Conservation (phyloP, 2,329 filamentous ascomycete genomes). For the Penicillium sp. region DNA sequence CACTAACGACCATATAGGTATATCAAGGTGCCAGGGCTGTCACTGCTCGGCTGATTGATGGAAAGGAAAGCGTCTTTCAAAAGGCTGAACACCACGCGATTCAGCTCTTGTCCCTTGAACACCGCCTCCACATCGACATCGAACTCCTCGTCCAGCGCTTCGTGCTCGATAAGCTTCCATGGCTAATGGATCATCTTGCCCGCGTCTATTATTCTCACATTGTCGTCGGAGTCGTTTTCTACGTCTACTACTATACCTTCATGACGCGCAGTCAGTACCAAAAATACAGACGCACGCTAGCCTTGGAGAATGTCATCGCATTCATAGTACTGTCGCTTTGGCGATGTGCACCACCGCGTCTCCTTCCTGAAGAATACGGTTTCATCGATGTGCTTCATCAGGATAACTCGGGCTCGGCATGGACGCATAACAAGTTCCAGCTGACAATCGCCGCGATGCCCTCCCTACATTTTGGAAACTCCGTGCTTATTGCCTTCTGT, state of each 20-base stretch:
- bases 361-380: constrained; percentile 44
- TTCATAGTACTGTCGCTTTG: constrained; percentile 48
- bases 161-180: constrained; percentile 35
- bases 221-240: constrained; percentile 44
- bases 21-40: constrained; percentile 46
- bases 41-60: constrained; percentile 41
- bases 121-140: constrained; percentile 37
- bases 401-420: constrained; percentile 25
- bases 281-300: constrained; percentile 46
- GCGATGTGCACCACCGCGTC: constrained; percentile 48
- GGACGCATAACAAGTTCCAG: constrained; percentile 47
- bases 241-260: constrained; percentile 48
- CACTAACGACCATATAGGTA: constrained; percentile 18
- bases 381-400: constrained; percentile 47
- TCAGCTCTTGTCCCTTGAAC: constrained; percentile 40
- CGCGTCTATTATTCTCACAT: constrained; percentile 49
- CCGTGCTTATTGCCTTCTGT: constrained; percentile 28
- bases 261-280: constrained; percentile 40
- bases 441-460: constrained; percentile 51
- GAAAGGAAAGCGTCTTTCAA: constrained; percentile 38
- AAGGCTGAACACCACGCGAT: constrained; percentile 41
- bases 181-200: constrained; percentile 41
- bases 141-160: constrained; percentile 42
- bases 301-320: constrained; percentile 47
- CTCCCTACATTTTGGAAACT: constrained; percentile 46